phyloP scores from a whole-genome alignment of 257 asterid species.

The Scutellaria baicalensis region DNA sequence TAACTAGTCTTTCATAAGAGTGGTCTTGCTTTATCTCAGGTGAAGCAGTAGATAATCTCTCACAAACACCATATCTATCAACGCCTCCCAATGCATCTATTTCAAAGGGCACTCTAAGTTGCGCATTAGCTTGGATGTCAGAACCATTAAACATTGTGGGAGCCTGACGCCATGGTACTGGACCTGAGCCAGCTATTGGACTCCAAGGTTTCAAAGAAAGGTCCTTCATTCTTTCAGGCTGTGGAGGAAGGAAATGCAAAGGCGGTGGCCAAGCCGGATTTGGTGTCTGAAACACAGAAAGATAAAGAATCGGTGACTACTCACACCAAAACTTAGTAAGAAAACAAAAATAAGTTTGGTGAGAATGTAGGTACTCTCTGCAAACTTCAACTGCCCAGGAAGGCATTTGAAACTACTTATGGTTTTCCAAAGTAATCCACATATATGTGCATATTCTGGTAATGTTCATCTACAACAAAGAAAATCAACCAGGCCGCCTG shows the following conservation, averaged over 20 bases:
- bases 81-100: slow-evolving; percentile 37
- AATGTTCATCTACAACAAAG: not conserved
- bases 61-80: slow-evolving; percentile 33
- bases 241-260: slow-evolving; percentile 68
- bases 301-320: not conserved
- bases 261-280: slow-evolving; percentile 99
- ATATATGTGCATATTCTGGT: not conserved
- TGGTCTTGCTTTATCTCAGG: slow-evolving; percentile 42
- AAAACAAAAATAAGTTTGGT: not conserved
- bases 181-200: slow-evolving; percentile 73
- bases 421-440: not conserved
- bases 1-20: slow-evolving; percentile 36
- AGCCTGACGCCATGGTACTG: slow-evolving; percentile 77
- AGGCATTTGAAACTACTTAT: not conserved
- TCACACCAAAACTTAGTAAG: not conserved
- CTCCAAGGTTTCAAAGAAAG: slow-evolving; percentile 55
- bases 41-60: slow-evolving; percentile 34
- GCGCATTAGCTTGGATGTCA: slow-evolving; percentile 38
- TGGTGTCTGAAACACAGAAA: slow-evolving; percentile 58
- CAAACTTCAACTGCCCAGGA: slow-evolving; percentile 8
- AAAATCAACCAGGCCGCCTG: not conserved
- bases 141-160: slow-evolving; percentile 58
- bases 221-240: slow-evolving; percentile 80
- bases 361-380: slow-evolving; percentile 1
- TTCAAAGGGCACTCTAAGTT: slow-evolving; percentile 43